Evolutionary conservation across 352 stramenopile species (phyloP).

Genomic region (Phytophthora nicotianae): DNA sequence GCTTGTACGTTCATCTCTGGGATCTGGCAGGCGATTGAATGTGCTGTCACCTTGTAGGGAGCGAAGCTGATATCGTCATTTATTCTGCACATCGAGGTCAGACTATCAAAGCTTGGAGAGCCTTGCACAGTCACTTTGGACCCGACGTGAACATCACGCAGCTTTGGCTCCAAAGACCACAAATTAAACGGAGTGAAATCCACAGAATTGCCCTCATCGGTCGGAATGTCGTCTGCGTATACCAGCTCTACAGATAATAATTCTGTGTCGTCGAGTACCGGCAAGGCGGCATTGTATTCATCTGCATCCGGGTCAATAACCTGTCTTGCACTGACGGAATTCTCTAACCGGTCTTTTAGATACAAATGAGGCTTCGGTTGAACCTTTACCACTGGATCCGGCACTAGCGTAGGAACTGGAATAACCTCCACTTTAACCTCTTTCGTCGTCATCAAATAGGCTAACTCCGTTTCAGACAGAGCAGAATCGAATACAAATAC

Average conservation of each 20-base stretch:
- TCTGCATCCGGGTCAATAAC: slow-evolving; percentile 37
- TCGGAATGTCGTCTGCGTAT: slow-evolving; percentile 2
- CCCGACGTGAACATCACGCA: slow-evolving; percentile 26
- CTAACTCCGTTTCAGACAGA: slow-evolving; percentile 42
- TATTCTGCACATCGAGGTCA: slow-evolving; percentile 25
- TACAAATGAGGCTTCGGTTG: slow-evolving; percentile 31
- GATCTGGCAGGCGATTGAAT: slow-evolving; percentile 31
- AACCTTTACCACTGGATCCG: background rate
- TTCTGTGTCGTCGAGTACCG: slow-evolving; percentile 15
- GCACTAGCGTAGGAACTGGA: background rate
- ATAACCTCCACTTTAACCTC: background rate
- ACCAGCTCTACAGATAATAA: slow-evolving; percentile 30
- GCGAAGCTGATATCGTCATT: slow-evolving; percentile 9
- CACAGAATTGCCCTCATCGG: slow-evolving; percentile 10
- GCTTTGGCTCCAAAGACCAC: slow-evolving; percentile 32
- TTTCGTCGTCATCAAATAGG: slow-evolving; percentile 43
- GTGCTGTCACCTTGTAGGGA: slow-evolving; percentile 21
- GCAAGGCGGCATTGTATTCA: slow-evolving; percentile 38
- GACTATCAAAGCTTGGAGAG: slow-evolving; percentile 20
- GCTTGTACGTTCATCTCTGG: slow-evolving; percentile 14
- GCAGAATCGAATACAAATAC: slow-evolving; percentile 54
- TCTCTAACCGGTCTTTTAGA: slow-evolving; percentile 27
- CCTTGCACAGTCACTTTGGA: slow-evolving; percentile 33
- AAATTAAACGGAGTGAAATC: slow-evolving; percentile 19
- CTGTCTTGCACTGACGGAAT: slow-evolving; percentile 21